Evolutionary conservation across 2,329 filamentous ascomycete species (phyloP).

Genomic region (Piedraia hortae): DNA sequence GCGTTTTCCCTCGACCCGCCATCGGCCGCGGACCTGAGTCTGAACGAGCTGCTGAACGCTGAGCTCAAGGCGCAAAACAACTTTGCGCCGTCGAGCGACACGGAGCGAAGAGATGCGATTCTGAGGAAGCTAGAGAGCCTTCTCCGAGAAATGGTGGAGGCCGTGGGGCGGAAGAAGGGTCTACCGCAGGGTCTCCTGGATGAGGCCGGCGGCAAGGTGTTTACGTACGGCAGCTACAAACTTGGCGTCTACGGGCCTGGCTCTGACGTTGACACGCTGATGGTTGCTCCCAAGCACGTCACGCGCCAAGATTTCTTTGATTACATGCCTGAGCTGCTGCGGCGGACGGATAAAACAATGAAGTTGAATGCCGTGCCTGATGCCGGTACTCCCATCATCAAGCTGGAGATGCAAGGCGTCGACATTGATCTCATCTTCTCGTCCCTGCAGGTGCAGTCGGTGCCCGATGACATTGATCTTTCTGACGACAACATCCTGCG

Average conservation of each 20-base stretch:
- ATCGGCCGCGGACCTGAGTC: conserved; percentile 45
- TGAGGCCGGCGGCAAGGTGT: conserved; percentile 70
- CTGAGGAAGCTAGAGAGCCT: conserved; percentile 53
- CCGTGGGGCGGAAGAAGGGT: conserved; percentile 46
- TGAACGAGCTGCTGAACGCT: conserved; percentile 52
- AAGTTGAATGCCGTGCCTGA: conserved; percentile 68
- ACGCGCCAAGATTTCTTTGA: conserved; percentile 76
- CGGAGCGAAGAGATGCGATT: conserved; percentile 45
- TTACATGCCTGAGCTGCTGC: conserved; percentile 54
- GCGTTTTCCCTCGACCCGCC: conserved; percentile 57
- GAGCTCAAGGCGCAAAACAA: conserved; percentile 77
- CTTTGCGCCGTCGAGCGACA: conserved; percentile 64
- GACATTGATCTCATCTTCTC: conserved; percentile 68
- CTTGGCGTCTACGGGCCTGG: conserved; percentile 83
- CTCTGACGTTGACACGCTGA: conserved; percentile 91
- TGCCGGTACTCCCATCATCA: conserved; percentile 90
- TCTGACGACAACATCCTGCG: conserved; percentile 64
- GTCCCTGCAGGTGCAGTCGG: conserved; percentile 16
- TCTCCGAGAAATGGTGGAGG: conserved; percentile 62
- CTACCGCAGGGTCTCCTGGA: conserved; percentile 53
- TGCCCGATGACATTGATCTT: conserved; percentile 35
- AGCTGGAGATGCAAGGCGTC: conserved; percentile 71
- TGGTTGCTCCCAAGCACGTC: conserved; percentile 76
- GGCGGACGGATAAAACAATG: conserved; percentile 53
- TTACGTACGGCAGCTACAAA: conserved; percentile 87